Base-by-base conservation (phyloP, 108 stramenopile species). In the Nitzschia sp. region DNA sequence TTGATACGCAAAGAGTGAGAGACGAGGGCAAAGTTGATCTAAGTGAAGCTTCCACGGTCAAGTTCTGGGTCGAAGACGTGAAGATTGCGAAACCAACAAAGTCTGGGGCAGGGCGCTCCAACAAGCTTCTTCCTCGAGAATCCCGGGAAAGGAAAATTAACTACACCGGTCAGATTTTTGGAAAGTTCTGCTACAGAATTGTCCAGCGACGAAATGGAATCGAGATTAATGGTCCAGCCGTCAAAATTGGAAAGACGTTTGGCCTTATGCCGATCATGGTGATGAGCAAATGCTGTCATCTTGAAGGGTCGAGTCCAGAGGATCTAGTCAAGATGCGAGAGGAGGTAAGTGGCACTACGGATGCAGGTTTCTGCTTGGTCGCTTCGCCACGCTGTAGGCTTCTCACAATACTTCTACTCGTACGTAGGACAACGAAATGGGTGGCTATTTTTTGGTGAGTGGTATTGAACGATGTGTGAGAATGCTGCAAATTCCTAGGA, bases 181-280 rank as follows among this genome's bases (percentile, higher is more conserved):
- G 78, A 26, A 85, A 85, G 17, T 86, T 94, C 58, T 94, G 93
- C 63, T 77, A 80, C 35, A 74, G 78, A 46, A 71, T 89, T 60
- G 44, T 75, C 21, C 80, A 87, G 34, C 60, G 85, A 29, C 72
- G 88, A 19, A 88, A 89, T 75, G 89, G 86, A 2, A 73, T 85
- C 33, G 69, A 67, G 16, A 66, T 79, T 25, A 32, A 29, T 22
- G 58, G 68, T 16, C 61, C 53, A 19, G 53, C 70, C 6, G 57
- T 66, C 46, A 77, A 83, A 60, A 58, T 82, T 25, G 29, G 61
- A 9, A 73, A 83, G 23, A 85, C 78, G 36, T 88, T 96, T 68
- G 98, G 98, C 11, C 81, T 88, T 45, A 79, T 98, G 80, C 98
- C 98, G 23, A 88, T 99, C 48, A 98, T 98, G 97, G 93, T 96